These are phyloP conservation scores for Crithidia bombi DNA, from an alignment of 208 protist species.

Conservation along the genomic window DNA sequence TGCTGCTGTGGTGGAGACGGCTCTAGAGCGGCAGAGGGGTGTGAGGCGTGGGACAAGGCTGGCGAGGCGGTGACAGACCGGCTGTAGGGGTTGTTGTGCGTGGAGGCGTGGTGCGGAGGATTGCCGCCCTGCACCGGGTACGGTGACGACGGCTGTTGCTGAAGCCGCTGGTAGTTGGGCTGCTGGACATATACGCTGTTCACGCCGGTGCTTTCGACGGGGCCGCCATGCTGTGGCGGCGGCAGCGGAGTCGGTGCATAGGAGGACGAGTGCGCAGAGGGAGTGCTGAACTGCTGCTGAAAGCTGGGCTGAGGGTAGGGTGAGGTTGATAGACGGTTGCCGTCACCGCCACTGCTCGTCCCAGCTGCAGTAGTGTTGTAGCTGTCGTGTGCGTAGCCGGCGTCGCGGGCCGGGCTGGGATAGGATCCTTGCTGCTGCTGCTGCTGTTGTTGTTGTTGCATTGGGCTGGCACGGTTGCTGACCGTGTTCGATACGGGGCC, in stretches of 20 bases:
- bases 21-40: background rate
- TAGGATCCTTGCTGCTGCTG: slow-evolving; percentile 19
- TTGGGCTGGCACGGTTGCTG: background rate
- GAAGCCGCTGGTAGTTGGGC: background rate
- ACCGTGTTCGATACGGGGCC: background rate
- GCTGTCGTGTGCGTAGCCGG: background rate
- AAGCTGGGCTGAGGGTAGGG: slow-evolving; percentile 25
- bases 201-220: background rate
- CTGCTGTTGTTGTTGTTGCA: slow-evolving; percentile 10
- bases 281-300: slow-evolving; percentile 1
- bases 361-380: background rate
- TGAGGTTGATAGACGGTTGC: background rate
- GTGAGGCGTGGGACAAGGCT: slow-evolving; percentile 3
- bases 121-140: background rate
- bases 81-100: slow-evolving; percentile 15
- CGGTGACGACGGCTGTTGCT: background rate
- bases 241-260: slow-evolving; percentile 13
- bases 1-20: background rate
- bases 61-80: background rate
- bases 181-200: background rate
- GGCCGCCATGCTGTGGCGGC: background rate
- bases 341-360: background rate
- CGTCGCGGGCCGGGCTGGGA: background rate
- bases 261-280: slow-evolving; percentile 6
- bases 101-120: background rate